Base-by-base conservation (phyloP, 345 rosid species). In the Rhizophora apiculata region DNA sequence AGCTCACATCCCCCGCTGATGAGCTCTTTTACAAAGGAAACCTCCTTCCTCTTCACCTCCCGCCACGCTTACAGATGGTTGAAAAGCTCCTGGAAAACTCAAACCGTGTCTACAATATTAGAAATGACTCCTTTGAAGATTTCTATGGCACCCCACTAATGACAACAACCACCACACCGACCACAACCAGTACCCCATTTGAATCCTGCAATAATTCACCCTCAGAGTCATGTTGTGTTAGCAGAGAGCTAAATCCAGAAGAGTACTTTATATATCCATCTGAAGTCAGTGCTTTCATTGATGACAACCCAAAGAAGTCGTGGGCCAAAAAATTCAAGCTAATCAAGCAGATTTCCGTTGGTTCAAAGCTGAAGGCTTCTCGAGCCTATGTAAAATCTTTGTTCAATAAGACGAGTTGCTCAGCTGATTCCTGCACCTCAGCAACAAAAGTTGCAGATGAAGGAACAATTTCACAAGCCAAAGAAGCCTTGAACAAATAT, bases 1-100 rank as follows among this genome's bases (percentile, higher is more conserved):
- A 76, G 3, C 22, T 76, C 37, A 73, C 85, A 39, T 86, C 85
- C 52, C 97, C 97, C 0, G 98, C 99, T 24, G 99, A 96, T 32
- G 98, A 96, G 68, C 99, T 96, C 43, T 96, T 96, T 85, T 90
- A 87, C 86, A 87, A 86, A 32, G 99, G 99, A 6, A 94, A 87
- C 69, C 97, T 96, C 73, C 96, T 96, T 53, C 99, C 99, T 58
- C 98, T 96, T 34, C 98, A 89, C 65, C 86, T 90, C 58, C 97
- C 98, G 65, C 98, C 91, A 68, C 84, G 96, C 15, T 75, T 89
- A 37, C 88, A 86, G 72, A 90, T 92, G 98, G 91, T 90, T 49
- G 88, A 86, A 62, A 85, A 83, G 54, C 90, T 93, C 62, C 83
- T 87, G 29, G 82, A 85, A 57, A 75, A 70, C 63, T 66, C 92